Percentiles rank a stretch among this genome's conserved stretches.
These are phyloP conservation scores for Colletotrichum tropicicola DNA, from an alignment of 2,329 filamentous ascomycete genomes.

Conservation along the genomic window DNA sequence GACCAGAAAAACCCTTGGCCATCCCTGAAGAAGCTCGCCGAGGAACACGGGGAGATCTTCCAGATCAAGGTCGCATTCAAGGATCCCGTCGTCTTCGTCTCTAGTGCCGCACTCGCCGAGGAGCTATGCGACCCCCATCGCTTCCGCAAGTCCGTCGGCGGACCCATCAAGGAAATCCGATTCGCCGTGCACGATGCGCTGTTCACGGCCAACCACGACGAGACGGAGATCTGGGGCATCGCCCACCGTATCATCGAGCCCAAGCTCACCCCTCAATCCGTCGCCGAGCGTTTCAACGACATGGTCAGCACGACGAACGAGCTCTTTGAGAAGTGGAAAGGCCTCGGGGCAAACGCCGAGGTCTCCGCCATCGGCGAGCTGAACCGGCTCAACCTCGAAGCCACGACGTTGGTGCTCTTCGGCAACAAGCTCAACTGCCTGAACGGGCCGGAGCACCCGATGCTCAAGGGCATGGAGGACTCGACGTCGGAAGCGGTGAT, in stretches of 20 bases:
- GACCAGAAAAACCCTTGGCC: slow-evolving; percentile 46
- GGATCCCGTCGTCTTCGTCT: slow-evolving; percentile 49
- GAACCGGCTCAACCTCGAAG: slow-evolving; percentile 62
- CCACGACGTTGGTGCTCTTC: slow-evolving; percentile 58
- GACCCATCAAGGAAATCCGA: slow-evolving; percentile 61
- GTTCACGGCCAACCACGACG: slow-evolving; percentile 61
- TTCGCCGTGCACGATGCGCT: slow-evolving; percentile 58
- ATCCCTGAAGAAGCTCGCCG: slow-evolving; percentile 45
- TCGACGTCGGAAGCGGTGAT: slow-evolving; percentile 64
- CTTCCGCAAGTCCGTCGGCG: slow-evolving; percentile 63
- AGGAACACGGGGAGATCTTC: slow-evolving; percentile 49
- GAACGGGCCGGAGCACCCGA: slow-evolving; percentile 53
- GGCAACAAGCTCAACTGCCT: slow-evolving; percentile 59
- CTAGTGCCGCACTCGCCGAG: slow-evolving; percentile 49
- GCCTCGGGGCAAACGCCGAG: slow-evolving; percentile 44
- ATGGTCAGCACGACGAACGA: slow-evolving; percentile 59
- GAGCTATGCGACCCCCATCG: slow-evolving; percentile 60
- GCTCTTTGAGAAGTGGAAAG: slow-evolving; percentile 59
- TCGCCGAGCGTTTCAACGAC: slow-evolving; percentile 52
- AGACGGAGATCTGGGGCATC: slow-evolving; percentile 57
- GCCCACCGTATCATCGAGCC: slow-evolving; percentile 63
- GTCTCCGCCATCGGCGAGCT: slow-evolving; percentile 59
- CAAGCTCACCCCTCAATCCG: slow-evolving; percentile 43
- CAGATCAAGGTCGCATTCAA: slow-evolving; percentile 44
- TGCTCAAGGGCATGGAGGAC: slow-evolving; percentile 63